phyloP scores from a whole-genome alignment of 768 basidiomycete species.

The Lentinula raphanica region DNA sequence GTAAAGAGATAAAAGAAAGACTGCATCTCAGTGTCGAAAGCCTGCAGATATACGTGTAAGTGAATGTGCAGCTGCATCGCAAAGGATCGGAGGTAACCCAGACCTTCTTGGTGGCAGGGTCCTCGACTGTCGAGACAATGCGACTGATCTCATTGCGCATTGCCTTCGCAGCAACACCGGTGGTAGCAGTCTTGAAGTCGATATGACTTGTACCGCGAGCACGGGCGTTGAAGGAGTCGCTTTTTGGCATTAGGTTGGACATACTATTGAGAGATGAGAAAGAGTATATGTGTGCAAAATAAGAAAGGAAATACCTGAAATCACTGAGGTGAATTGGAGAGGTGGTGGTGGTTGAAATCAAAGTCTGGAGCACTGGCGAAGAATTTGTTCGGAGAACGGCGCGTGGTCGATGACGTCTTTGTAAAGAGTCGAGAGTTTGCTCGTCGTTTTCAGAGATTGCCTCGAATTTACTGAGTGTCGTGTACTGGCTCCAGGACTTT shows the following conservation, averaged over 20 bases:
- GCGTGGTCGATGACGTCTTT: conserved; percentile 54
- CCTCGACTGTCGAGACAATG: conserved; percentile 83
- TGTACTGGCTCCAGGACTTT: conserved; percentile 6
- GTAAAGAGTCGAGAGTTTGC: conserved; percentile 32
- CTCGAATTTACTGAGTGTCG: conserved; percentile 7
- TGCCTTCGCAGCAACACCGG: conserved; percentile 88
- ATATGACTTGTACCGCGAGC: conserved; percentile 75
- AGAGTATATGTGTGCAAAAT: conserved; percentile 11
- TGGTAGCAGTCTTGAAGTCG: conserved; percentile 98
- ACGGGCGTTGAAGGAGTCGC: conserved; percentile 66
- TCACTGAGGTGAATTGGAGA: conserved; percentile 53
- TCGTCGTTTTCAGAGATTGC: conserved; percentile 17
- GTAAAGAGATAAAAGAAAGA: conserved; percentile 95
- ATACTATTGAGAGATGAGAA: conserved; percentile 31
- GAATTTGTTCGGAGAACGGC: conserved; percentile 48
- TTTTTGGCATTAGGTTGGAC: conserved; percentile 55
- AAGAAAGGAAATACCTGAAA: conserved; percentile 27
- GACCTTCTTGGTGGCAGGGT: conserved; percentile 80
- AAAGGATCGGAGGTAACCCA: conserved; percentile 8
- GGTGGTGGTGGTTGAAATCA: conserved; percentile 42
- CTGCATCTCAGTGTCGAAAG: conserved; percentile 94
- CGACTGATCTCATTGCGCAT: conserved; percentile 98
- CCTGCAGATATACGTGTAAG: conserved; percentile 36
- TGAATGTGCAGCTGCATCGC: conserved; percentile 15
- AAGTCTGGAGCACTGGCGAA: conserved; percentile 58